Conservation (phyloP, 2,329 filamentous ascomycete genomes). For the Cladosporium sp. region DNA sequence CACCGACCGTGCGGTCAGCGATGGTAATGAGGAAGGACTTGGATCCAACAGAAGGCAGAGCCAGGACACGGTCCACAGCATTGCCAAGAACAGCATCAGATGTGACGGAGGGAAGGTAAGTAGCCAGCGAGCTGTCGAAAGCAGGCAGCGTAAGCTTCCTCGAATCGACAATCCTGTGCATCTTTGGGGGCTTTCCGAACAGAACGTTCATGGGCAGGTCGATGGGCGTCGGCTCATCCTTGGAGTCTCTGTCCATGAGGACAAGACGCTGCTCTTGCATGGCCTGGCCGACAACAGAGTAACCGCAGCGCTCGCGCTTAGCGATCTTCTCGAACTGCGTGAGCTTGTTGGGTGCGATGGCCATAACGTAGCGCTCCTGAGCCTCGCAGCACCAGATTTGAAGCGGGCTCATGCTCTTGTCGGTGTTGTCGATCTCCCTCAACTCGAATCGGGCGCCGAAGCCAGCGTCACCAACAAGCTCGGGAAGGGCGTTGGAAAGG, state of each 20-base stretch:
- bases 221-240: constrained; percentile 70
- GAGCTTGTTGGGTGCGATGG: constrained; percentile 74
- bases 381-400: constrained; percentile 98
- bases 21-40: constrained; percentile 98
- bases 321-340: constrained; percentile 66
- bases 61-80: constrained; percentile 75
- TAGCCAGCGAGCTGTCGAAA: constrained; percentile 71
- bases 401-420: constrained; percentile 86
- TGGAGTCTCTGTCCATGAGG: constrained; percentile 74
- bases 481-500: constrained; percentile 75
- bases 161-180: constrained; percentile 68
- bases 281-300: constrained; percentile 82
- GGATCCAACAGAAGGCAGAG: constrained; percentile 85
- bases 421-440: constrained; percentile 86
- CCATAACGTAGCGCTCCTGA: constrained; percentile 91
- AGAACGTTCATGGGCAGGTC: constrained; percentile 84
- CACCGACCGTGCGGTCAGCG: constrained; percentile 85
- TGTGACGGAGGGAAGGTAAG: constrained; percentile 57
- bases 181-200: constrained; percentile 81
- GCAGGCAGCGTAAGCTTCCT: constrained; percentile 61
- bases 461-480: constrained; percentile 86
- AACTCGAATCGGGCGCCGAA: constrained; percentile 89
- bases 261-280: constrained; percentile 68
- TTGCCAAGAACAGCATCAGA: constrained; percentile 41
- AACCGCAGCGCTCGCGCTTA: constrained; percentile 82